phyloP scores from a whole-genome alignment of 306 rosid genomes.

The Sesbania bispinosa region DNA sequence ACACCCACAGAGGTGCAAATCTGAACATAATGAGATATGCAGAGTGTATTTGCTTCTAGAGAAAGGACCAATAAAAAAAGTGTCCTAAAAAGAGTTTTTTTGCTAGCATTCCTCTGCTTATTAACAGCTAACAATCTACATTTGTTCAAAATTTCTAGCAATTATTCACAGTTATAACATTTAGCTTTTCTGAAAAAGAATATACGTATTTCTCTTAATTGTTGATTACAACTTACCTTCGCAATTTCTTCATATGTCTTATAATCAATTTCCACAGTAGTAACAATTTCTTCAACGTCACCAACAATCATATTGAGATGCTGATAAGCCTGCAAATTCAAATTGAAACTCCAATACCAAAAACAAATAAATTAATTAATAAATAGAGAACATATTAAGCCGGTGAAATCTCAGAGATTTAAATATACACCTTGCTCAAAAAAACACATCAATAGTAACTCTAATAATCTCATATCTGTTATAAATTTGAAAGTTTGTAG shows the following conservation, averaged over 20 bases:
- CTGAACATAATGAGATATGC: too few species aligned
- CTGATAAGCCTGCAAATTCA: slow-evolving; percentile 87
- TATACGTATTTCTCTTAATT: background rate
- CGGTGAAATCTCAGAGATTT: background rate
- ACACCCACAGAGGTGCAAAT: too few species aligned
- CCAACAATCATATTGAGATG: slow-evolving; percentile 99
- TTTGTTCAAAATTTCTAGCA: background rate
- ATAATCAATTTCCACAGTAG: slow-evolving; percentile 92
- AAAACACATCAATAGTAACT: too few species aligned
- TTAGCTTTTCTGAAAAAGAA: background rate
- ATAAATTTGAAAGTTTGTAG: too few species aligned
- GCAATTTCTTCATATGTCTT: slow-evolving; percentile 99
- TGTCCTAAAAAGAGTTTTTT: too few species aligned
- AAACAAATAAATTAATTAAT: too few species aligned
- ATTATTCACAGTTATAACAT: background rate
- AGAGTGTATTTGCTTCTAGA: too few species aligned
- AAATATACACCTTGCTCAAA: slow-evolving; percentile 16
- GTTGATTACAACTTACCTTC: slow-evolving; percentile 58
- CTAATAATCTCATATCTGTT: too few species aligned
- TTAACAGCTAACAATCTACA: background rate
- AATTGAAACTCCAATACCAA: slow-evolving; percentile 5
- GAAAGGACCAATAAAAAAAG: too few species aligned
- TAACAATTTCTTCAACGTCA: slow-evolving; percentile 92
- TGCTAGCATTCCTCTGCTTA: too few species aligned
- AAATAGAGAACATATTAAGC: background rate